Evolutionary conservation across 1,284 basidiomycete species (phyloP), one percentile per base, ranked within the genome.

Genomic region (Apiotrichum akiyoshidainum): DNA sequence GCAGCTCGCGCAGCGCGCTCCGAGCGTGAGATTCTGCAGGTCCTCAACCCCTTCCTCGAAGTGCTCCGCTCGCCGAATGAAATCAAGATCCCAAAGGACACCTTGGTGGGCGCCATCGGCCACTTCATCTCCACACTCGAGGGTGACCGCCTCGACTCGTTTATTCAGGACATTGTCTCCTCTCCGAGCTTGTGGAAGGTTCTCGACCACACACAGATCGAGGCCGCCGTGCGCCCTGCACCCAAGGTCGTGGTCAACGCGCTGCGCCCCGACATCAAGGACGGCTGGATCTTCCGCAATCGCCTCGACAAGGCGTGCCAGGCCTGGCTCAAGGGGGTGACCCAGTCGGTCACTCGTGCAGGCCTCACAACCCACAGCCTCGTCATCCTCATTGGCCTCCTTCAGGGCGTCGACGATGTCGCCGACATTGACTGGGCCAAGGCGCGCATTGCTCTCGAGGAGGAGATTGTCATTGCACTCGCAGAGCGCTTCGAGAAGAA

Each of bases 111-210:
- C 8, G 74, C 72, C 0, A 65, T 74, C 34, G 67, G 66, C 4
- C 74, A 76, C 59, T 76, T 70, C 62, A 58, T 74, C 14, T 58
- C 65, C 0, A 61, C 62, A n/a, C 60, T 70, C 17, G 57, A 65
- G 11, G 46, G 48, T 4, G 46, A 54, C 10, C 52, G 62, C 14
- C 63, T 73, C 9, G 40, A 48, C 10, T 55, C 55, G 1, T 68
- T 72, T 14, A 44, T 71, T 33, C 17, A 45, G 5, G 58, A 65
- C 17, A 33, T 75, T 5, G 12, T 64, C 2, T 16, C 31, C 7
- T 75, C 73, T 0, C 54, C 62, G 12, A 63, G 62, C 0, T 44
- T 72, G 10, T 71, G 67, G 71, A 37, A 60, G 16, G 41, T 54
- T 0, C 59, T 62, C 10, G 53, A 35, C 9, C 12, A 52, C 11